Evolutionary conservation across 352 stramenopile genomes (phyloP), one percentile per base, ranked within the genome.

Genomic region (Pythium scleroteichum): DNA sequence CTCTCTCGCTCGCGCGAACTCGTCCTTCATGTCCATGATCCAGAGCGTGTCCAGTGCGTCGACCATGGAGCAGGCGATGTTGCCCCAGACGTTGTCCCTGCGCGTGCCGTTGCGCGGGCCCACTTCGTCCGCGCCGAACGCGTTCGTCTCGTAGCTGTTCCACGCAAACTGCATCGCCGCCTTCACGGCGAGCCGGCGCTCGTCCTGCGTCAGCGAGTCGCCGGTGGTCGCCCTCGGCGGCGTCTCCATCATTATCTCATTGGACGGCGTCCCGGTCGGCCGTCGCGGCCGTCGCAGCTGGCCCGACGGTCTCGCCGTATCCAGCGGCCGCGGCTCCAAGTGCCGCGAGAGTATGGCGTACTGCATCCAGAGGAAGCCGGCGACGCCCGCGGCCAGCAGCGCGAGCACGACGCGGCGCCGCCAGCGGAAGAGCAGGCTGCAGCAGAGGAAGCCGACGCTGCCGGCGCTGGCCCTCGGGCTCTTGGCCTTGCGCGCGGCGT

Each of bases 11-110:
- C 96, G 79, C 19, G 77, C 59, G 61, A 98, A 99, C 62, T 98
- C 95, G 16, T 97, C 87, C 55, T 93, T 79, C 23, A 87, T 55
- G n/a, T 78, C 94, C 96, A 99, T 99, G 50, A 99, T 81, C 84
- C 90, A 99, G 12, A 99, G 78, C 64, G 97, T 99, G 72, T 99
- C 97, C 42, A 99, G 79, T 12, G 79, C 80, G 73, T 99, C 96
- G 8, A 99, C 88, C 20, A 99, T 59, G 20, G 92, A 97, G 22
- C 93, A 85, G 1, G 88, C 88, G 41, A 98, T 94, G 53, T 77
- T 80, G 10, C 94, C 95, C 90, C 92, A 98, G 12, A 91, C 82
- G 24, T 96, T 82, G 49, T 96, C 75, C 16, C 65, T 66, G 33
- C 85, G 80, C 32, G 33, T 57, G 29, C 80, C 78, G 20, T 75